Conservation (phyloP, 768 basidiomycete genomes). For the Dioszegia crocea region DNA sequence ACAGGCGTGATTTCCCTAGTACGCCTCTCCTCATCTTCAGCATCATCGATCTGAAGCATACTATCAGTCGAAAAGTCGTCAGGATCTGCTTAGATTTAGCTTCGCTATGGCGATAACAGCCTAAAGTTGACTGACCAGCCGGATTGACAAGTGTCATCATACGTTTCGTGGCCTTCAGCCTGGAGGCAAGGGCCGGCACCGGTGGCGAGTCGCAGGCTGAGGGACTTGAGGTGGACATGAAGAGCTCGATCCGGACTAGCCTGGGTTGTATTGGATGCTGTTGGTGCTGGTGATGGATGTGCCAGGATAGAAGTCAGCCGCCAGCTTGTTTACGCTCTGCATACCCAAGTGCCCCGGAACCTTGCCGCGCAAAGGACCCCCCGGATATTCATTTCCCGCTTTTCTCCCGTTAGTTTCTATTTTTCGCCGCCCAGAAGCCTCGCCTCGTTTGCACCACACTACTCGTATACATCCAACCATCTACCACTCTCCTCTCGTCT, state of each 20-base stretch:
- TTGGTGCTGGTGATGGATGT: no score
- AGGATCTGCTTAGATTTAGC: conserved; percentile 12
- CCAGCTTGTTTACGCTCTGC: neutral
- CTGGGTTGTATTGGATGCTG: no score
- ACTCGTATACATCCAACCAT: neutral
- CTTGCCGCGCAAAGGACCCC: neutral
- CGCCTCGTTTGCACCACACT: neutral
- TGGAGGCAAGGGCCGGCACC: neutral
- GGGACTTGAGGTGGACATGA: neutral
- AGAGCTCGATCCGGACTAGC: no score
- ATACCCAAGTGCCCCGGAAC: neutral
- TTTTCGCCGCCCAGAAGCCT: neutral
- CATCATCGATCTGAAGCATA: neutral
- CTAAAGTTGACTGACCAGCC: conserved; percentile 24
- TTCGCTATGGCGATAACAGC: neutral
- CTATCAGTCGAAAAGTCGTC: conserved; percentile 12
- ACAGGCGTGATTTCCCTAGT: conserved; percentile 8
- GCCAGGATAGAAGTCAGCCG: neutral
- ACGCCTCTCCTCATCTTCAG: neutral
- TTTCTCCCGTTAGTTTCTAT: neutral
- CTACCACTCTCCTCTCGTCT: neutral
- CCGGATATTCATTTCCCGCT: neutral
- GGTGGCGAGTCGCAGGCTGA: neutral
- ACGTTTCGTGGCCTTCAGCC: conserved; percentile 14
- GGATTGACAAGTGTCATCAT: conserved; percentile 36